phyloP scores from a whole-genome alignment of 2,329 filamentous ascomycete species.

The Lithohypha guttulata region DNA sequence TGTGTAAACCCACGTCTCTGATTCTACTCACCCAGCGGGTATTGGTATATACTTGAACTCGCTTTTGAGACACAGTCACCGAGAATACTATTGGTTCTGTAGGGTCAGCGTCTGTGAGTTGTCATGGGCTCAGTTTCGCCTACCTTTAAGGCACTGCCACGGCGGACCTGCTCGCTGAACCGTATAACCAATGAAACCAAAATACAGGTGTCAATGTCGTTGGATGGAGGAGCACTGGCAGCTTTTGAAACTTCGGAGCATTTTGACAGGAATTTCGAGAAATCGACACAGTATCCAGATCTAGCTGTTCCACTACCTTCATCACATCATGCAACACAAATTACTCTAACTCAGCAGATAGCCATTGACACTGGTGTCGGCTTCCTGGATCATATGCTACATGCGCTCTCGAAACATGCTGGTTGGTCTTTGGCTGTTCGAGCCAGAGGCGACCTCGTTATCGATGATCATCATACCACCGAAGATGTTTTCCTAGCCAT shows the following conservation, averaged over 20 bases:
- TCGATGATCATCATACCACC: slow-evolving; percentile 97
- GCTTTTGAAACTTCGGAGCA: slow-evolving; percentile 18
- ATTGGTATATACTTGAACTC: no score
- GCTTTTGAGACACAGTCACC: not conserved
- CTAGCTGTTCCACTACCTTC: slow-evolving; percentile 32
- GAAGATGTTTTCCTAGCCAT: slow-evolving; percentile 92
- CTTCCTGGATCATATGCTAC: slow-evolving; percentile 97
- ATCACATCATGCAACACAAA: slow-evolving; percentile 69
- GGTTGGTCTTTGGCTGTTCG: slow-evolving; percentile 81
- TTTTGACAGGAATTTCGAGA: slow-evolving; percentile 14
- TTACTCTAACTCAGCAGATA: slow-evolving; percentile 75
- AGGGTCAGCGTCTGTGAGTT: no score
- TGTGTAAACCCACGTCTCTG: no score
- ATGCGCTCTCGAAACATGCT: slow-evolving; percentile 88
- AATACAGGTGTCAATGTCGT: slow-evolving; percentile 81
- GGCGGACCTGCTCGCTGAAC: slow-evolving; percentile 67
- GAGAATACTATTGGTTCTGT: not conserved
- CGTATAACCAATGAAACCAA: slow-evolving; percentile 98
- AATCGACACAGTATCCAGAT: slow-evolving; percentile 31
- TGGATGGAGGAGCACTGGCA: slow-evolving; percentile 64
- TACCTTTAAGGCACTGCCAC: slow-evolving; percentile 23
- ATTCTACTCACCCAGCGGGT: no score
- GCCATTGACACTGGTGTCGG: slow-evolving; percentile 87
- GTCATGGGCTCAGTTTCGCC: slow-evolving; percentile 17
- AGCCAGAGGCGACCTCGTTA: slow-evolving; percentile 83